These are phyloP conservation scores for Penicillium diatomitis DNA, from an alignment of 495 filamentous ascomycete genomes.

Conservation along the genomic window DNA sequence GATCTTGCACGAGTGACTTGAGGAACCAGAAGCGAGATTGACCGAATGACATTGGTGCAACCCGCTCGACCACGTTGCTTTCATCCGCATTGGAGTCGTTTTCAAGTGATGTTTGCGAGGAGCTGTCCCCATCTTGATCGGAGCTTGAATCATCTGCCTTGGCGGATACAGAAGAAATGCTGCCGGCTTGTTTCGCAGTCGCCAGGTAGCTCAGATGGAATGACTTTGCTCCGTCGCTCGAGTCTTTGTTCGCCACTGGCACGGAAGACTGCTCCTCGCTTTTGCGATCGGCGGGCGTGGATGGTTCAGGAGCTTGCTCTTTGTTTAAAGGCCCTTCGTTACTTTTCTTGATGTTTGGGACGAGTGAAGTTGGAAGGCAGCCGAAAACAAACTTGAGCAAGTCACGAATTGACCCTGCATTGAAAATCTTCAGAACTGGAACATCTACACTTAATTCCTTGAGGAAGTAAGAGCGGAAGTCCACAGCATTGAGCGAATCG, in stretches of 20 bases:
- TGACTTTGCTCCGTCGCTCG: not conserved
- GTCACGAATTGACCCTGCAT: conserved; percentile 12
- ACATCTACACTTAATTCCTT: conserved; percentile 35
- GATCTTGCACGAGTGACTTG: conserved; percentile 2
- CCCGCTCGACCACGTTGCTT: conserved; percentile 2
- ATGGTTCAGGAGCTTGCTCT: not conserved
- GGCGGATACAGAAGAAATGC: conserved; percentile 8
- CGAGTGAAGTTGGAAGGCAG: conserved; percentile 1
- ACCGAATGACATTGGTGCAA: conserved; percentile 21
- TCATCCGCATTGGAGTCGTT: not conserved
- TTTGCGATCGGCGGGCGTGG: not conserved
- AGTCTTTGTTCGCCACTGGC: not conserved
- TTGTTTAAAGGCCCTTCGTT: not conserved
- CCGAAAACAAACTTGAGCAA: conserved; percentile 5
- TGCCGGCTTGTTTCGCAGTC: not conserved
- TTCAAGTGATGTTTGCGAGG: conserved; percentile 5
- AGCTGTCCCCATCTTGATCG: conserved; percentile 5
- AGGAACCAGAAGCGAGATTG: conserved; percentile 28
- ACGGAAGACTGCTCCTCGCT: too few species aligned
- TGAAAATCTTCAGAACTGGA: conserved; percentile 41
- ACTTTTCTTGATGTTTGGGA: conserved; percentile 4
- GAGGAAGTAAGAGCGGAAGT: conserved; percentile 46
- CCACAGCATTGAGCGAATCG: conserved; percentile 49
- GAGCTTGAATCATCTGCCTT: conserved; percentile 10
- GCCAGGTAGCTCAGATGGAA: conserved; percentile 6